Base-by-base conservation (phyloP, 371 early-diverging fungal genomes). In the Apophysomyces elegans region DNA sequence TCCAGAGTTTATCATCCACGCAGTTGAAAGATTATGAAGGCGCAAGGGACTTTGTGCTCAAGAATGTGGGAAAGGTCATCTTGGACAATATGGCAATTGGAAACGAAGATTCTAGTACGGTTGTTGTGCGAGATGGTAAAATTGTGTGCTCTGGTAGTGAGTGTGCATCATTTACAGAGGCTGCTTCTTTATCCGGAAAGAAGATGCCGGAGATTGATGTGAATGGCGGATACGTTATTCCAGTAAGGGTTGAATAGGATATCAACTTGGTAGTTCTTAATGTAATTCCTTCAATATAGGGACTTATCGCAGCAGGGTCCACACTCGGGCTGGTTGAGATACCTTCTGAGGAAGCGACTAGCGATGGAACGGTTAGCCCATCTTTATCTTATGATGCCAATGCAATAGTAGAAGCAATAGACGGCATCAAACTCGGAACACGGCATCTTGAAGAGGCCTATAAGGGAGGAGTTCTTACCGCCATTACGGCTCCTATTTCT, bases 251-350 rank as follows among this genome's bases (percentile, higher is more conserved):
- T 18, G 5, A 39, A 8, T 36, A 21, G 18, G 50, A 37, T 50
- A 11, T 5, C 21, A 61, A 37, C 11, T 21, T 8, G 35, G 5
- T 43, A 46, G 37, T 37, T 59, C 5, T 45, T 37, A 61, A n/a
- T 4, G 5, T 21, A 18, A 18, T 5, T 36, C 16, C 43, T 5
- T 26, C 32, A 26, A 26, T 26, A 4, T 18, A 71, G 75, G 75
- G 77, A 7, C 58, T 88, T 64, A 65, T 86, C 36, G 76, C 76
- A n/a, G 80, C 77, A 56, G 78, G 78, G 7, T 77, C 86, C 2
- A 67, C 63, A 21, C 72, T 89, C 36, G 89, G 89, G 6, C 58
- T 86, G 36, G 61, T 73, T 37, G 89, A 88, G 66, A 87, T 89
- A 60, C 63, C 56, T 37, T 66, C 71, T 9, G 89, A 89, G 58